A percentile compares a stretch with the other conserved stretches of the same genome.
These are phyloP conservation scores for Phtheirospermum japonicum DNA, from an alignment of 257 asterid genomes.

Conservation along the genomic window DNA sequence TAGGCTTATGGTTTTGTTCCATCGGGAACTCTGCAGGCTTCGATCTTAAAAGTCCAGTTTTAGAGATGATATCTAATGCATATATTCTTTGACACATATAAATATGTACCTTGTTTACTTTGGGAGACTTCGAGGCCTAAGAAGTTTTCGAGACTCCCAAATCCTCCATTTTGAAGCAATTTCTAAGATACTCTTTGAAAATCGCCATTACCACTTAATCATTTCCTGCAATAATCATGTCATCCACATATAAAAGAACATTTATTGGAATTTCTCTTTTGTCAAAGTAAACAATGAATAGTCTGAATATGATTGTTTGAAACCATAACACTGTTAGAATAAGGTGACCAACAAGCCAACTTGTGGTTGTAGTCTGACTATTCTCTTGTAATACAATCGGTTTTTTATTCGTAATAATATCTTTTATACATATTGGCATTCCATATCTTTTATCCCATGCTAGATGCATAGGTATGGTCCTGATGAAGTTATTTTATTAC, in stretches of 20 bases:
- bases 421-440: too few species aligned
- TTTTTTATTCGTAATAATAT: too few species aligned
- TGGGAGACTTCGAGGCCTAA: neutral
- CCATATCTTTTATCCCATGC: too few species aligned
- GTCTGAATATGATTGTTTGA: neutral
- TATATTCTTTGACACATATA: conserved; percentile 3
- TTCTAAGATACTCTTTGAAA: neutral
- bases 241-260: too few species aligned
- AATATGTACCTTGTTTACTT: neutral
- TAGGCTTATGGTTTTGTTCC: too few species aligned
- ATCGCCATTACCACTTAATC: too few species aligned
- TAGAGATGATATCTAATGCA: conserved; percentile 3
- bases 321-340: neutral
- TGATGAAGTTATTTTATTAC: too few species aligned
- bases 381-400: too few species aligned
- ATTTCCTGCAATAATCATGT: neutral
- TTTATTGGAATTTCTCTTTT: neutral
- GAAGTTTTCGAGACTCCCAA: neutral
- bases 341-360: too few species aligned
- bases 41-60: neutral
- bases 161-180: conserved; percentile 10
- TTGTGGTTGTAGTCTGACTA: too few species aligned
- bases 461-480: too few species aligned
- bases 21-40: neutral
- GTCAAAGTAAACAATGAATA: conserved; percentile 7